Conservation (phyloP, 176 grass and related monocot genomes). For the Juncus effusus region DNA sequence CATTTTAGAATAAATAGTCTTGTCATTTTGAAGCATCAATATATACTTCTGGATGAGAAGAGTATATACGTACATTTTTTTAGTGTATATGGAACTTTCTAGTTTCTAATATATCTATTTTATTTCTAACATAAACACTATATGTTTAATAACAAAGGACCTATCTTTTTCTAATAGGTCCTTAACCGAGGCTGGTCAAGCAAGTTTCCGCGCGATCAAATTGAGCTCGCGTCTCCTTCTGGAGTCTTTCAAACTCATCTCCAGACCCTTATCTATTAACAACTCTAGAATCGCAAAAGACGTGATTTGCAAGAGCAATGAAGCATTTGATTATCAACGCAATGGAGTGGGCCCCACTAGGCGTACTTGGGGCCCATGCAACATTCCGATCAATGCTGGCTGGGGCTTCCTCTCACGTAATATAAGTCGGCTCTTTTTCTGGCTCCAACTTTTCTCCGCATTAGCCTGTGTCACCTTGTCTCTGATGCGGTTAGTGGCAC, state of each 20-base stretch:
- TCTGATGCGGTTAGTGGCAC: slow-evolving; percentile 35
- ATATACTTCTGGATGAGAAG: no score
- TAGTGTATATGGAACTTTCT: no score
- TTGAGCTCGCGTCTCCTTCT: slow-evolving; percentile 43
- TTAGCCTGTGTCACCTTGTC: slow-evolving; percentile 54
- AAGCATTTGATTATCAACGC: background rate
- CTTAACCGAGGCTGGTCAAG: slow-evolving; percentile 36
- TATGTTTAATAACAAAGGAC: no score
- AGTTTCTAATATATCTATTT: no score
- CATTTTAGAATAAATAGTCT: no score
- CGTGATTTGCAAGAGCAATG: background rate
- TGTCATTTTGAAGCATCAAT: no score
- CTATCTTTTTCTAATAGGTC: slow-evolving; percentile 24
- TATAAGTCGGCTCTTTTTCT: slow-evolving; percentile 44
- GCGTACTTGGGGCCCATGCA: background rate
- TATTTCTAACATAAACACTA: no score
- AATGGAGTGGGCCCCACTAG: background rate
- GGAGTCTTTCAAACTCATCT: slow-evolving; percentile 46
- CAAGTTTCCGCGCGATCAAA: slow-evolving; percentile 45
- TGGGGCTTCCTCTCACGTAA: slow-evolving; percentile 46
- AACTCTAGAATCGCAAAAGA: slow-evolving; percentile 18
- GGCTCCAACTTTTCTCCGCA: slow-evolving; percentile 59
- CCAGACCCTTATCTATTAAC: slow-evolving; percentile 21
- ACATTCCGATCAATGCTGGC: slow-evolving; percentile 20
- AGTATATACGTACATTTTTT: no score